phyloP scores from a whole-genome alignment of 495 filamentous ascomycete species.

The Bacidia rubella region DNA sequence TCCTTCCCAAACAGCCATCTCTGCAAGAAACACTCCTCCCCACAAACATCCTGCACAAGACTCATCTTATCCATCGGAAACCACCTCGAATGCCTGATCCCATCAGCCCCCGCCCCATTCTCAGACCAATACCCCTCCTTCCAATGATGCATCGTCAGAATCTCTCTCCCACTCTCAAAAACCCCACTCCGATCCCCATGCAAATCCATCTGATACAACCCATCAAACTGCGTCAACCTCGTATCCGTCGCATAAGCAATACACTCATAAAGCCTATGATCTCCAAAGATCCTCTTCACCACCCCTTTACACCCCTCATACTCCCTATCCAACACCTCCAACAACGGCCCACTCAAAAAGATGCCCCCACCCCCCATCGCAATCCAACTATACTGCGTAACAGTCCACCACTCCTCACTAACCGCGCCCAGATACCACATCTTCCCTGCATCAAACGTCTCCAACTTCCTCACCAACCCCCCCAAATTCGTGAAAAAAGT shows the following conservation, averaged over 20 bases:
- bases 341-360: slow-evolving; percentile 38
- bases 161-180: slow-evolving; percentile 39
- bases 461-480: slow-evolving; percentile 32
- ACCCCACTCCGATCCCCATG: slow-evolving; percentile 37
- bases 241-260: slow-evolving; percentile 36
- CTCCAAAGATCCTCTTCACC: slow-evolving; percentile 26
- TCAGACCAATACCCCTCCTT: slow-evolving; percentile 39
- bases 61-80: slow-evolving; percentile 34
- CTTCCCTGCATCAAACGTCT: slow-evolving; percentile 31
- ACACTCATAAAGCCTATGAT: slow-evolving; percentile 39
- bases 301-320: slow-evolving; percentile 28
- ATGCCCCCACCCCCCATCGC: slow-evolving; percentile 50
- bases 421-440: slow-evolving; percentile 42
- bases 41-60: slow-evolving; percentile 38
- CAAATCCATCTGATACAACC: slow-evolving; percentile 42
- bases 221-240: slow-evolving; percentile 35
- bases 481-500: slow-evolving; percentile 47
- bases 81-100: background rate
- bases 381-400: slow-evolving; percentile 35
- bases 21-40: slow-evolving; percentile 40
- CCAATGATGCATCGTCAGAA: slow-evolving; percentile 47
- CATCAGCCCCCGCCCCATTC: background rate
- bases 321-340: slow-evolving; percentile 27
- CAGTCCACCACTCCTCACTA: slow-evolving; percentile 38
- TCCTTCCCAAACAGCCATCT: slow-evolving; percentile 42